These are phyloP conservation scores for Mycena belliarum DNA, from an alignment of 768 basidiomycete species.

Conservation along the genomic window DNA sequence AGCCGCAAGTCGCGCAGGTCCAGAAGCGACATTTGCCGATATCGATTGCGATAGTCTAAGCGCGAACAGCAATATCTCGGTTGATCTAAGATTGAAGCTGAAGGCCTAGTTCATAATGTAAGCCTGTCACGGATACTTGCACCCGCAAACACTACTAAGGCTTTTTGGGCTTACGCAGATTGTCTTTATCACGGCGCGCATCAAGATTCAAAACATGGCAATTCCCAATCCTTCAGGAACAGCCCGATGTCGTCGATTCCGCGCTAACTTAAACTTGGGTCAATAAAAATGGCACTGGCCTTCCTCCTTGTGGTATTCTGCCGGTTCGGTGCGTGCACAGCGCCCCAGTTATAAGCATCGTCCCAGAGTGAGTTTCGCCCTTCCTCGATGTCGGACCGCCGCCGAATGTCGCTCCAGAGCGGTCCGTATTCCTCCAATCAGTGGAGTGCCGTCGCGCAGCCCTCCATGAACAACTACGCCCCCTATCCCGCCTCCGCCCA, in stretches of 20 bases:
- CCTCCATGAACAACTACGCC: conserved; percentile 29
- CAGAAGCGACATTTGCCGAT: no score
- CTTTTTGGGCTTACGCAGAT: conserved; percentile 12
- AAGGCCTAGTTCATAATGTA: no score
- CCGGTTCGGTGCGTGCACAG: conserved; percentile 13
- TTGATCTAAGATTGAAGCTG: no score
- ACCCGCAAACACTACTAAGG: not conserved
- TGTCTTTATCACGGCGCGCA: conserved; percentile 16
- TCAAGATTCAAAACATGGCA: conserved; percentile 7
- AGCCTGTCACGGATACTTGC: not conserved
- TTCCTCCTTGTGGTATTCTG: conserved; percentile 16
- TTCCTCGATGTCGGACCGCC: conserved; percentile 32
- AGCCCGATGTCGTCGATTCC: conserved; percentile 5
- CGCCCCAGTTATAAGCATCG: conserved; percentile 27
- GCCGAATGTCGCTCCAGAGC: conserved; percentile 33
- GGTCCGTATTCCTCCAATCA: conserved; percentile 32
- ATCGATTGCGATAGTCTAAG: not conserved
- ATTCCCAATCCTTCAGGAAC: conserved; percentile 20
- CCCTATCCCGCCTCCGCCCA: conserved; percentile 9
- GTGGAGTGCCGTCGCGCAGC: conserved; percentile 36
- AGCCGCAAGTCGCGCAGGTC: no score
- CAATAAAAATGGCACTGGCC: conserved; percentile 4
- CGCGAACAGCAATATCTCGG: not conserved
- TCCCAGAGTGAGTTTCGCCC: conserved; percentile 11
- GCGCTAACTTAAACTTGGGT: conserved; percentile 10